A percentile compares a stretch with the other conserved stretches of the same genome.
Evolutionary conservation across 2,329 filamentous ascomycete species (phyloP).

Genomic region (Ciborinia camelliae): DNA sequence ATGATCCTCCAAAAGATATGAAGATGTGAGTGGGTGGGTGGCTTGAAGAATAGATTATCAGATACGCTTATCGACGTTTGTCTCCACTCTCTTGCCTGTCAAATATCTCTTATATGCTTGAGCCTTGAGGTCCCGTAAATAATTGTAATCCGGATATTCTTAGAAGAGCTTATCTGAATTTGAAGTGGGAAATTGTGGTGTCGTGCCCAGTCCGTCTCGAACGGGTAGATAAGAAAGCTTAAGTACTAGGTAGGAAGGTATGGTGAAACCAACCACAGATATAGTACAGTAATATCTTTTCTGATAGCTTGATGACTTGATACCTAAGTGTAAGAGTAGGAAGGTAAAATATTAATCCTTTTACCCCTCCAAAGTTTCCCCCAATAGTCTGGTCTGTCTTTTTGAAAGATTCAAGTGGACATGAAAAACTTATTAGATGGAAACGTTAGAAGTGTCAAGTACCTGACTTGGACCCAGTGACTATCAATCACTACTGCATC

Average conservation of each 20-base stretch:
- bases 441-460: background rate
- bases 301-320: no score
- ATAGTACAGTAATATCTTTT: slow-evolving; percentile 3
- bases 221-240: slow-evolving; percentile 20
- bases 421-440: background rate
- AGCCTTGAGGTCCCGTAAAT: no score
- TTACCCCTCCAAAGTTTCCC: background rate
- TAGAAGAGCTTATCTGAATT: slow-evolving; percentile 18
- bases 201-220: slow-evolving; percentile 14
- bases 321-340: slow-evolving; percentile 16
- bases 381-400: background rate
- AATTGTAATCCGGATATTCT: background rate
- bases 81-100: slow-evolving; percentile 17
- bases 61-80: slow-evolving; percentile 13
- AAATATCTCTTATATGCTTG: slow-evolving; percentile 10
- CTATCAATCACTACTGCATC: slow-evolving; percentile 29
- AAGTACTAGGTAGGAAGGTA: no score
- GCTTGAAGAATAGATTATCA: background rate
- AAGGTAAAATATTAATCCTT: background rate
- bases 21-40: slow-evolving; percentile 7
- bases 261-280: slow-evolving; percentile 14
- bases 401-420: background rate
- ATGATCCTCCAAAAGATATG: slow-evolving; percentile 8
- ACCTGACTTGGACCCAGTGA: slow-evolving; percentile 24
- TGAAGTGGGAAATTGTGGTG: slow-evolving; percentile 17